Evolutionary conservation across 2,329 filamentous ascomycete species (phyloP), one percentile per base, ranked within the genome.

Genomic region (Pyricularia pennisetigena): DNA sequence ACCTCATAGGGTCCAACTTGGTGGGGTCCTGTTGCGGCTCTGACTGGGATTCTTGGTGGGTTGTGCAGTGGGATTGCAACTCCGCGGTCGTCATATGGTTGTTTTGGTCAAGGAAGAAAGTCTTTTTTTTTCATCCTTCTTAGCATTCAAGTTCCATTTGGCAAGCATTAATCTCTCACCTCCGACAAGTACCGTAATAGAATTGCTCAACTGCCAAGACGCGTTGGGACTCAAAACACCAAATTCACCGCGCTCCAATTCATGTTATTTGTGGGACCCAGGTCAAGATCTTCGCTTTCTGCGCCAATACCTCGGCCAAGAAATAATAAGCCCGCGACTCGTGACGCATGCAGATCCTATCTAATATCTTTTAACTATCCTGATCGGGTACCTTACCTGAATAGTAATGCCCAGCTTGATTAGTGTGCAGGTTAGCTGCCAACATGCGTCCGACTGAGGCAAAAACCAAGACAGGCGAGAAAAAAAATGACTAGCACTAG

Each of bases 1-100:
- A 66, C 64, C 64, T 66, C 35, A 66, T 66, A 28, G 64, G 64
- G n/a, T 49, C 64, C 32, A 49, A 20, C 24, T 10, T 61, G 24
- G 54, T 61, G 57, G 57, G 57, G 57, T 61, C 14, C 57, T 9
- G 57, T 61, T 61, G 57, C 57, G 57, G 57, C 57, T 61, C 57
- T 26, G 57, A n/a, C 57, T 26, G 23, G 57, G 57, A 61, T 26
- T 26, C 20, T n/a, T 24, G n/a, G 57, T 24, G 24, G 57, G 14
- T 61, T 61, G 26, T 26, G 24, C 24, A 23, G 64, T 41, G 24
- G 30, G 64, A 41, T 24, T 41, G 7, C n/a, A 26, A 16, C 57
- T 61, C 57, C 57, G 57, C 57, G 57, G 57, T 54, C 20, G 20
- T 54, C 16, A 54, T n/a, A 9, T 54, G 20, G 41, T n/a, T n/a